Evolutionary conservation across 305 asterid species (phyloP).

Genomic region (Fraxinus latifolia): DNA sequence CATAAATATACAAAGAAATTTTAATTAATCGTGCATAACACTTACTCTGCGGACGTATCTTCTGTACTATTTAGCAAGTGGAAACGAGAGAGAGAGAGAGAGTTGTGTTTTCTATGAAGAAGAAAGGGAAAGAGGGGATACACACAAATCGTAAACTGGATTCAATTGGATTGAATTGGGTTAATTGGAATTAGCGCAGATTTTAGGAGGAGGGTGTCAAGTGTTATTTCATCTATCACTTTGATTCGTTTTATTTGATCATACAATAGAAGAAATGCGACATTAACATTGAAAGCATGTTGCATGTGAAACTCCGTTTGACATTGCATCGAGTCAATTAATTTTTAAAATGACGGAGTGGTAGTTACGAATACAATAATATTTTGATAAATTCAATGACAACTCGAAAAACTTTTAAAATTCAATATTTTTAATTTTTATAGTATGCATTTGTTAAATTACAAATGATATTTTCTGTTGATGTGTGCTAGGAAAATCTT

Average conservation of each 20-base stretch:
- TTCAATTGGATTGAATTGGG: not conserved
- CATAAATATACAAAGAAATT: not conserved
- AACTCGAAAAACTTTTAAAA: not conserved
- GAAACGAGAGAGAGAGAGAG: not conserved
- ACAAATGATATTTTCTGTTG: not conserved
- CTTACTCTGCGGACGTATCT: not conserved
- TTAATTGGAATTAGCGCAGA: not conserved
- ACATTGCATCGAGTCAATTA: not conserved
- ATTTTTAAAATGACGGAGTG: no score
- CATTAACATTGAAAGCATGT: not conserved
- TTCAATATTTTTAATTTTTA: no score
- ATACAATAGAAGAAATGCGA: no score
- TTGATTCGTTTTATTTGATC: not conserved
- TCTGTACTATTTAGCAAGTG: not conserved
- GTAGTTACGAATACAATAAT: no score
- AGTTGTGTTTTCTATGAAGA: not conserved
- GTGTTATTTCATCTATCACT: not conserved
- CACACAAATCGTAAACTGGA: not conserved
- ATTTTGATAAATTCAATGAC: not conserved
- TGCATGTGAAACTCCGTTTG: no score
- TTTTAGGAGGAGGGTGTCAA: not conserved
- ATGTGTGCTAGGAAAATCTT: not conserved
- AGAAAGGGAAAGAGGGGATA: not conserved
- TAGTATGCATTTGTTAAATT: not conserved
- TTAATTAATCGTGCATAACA: not conserved